Base-by-base conservation (phyloP, 768 basidiomycete species). In the Wakefieldia striispora region DNA sequence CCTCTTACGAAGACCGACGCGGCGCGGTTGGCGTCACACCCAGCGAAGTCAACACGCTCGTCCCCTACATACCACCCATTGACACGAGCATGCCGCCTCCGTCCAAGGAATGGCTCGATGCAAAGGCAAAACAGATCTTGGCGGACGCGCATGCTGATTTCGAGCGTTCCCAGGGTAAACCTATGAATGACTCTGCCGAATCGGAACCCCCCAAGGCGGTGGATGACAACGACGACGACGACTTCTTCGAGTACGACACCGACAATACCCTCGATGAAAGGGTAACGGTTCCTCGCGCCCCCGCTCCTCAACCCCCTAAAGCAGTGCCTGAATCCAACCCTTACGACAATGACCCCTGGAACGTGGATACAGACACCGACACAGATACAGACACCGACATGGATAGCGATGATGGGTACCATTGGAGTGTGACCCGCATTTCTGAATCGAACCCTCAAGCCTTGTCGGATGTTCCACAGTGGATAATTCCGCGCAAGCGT, bases 11-110 rank as follows among this genome's bases (percentile, higher is more conserved):
- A 35, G 63, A 66, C 19, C 43, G 49, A 20, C 61, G 59, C 12
- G 61, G 61, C 2, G 47, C 42, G 0, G 47, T 65, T 1, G 49
- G 56, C 1, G 66, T 69, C 6, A 43, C 48, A 6, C 66, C 64
- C 4, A 57, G 54, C 31, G 54, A 69, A 36, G 50, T 69, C 4
- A 69, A 67, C 55, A 46, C 53, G 3, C 54, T 67, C 21, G 45
- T 63, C 36, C 62, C 65, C 0, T 51, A 60, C 24, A 52, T 60
- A 23, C 65, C 55, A 1, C 62, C 62, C 0, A 56, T 60, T 36
- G 62, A 60, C 42, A 54, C 58, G 8, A 60, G 42, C 49, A 20
- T 36, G 33, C 49, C 58, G 0, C 55, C 58, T 14, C 53, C 54
- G 0, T 50, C 56, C 12, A 53, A 41, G 39, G 57, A 51, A 41